Evolutionary conservation across 2,329 filamentous ascomycete genomes (phyloP), one percentile per base, ranked within the genome.

Genomic region (Sordariomycetes sp.): DNA sequence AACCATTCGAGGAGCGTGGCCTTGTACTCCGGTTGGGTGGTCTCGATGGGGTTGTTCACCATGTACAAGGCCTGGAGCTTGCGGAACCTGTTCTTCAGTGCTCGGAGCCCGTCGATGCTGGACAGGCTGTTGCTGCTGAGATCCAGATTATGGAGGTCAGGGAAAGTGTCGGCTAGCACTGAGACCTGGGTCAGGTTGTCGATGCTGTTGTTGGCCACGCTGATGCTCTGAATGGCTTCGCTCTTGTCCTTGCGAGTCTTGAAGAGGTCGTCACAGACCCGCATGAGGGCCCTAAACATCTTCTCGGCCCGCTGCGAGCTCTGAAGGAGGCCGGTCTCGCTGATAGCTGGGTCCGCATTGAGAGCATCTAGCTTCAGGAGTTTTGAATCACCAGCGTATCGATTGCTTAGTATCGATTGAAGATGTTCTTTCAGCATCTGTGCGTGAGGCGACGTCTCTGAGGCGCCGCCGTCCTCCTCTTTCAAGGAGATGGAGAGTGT

Each of bases 221-320:
- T 89, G 65, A 97, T 86, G 67, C 90, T 93, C 62, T 87, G 77
- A 54, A 99, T 87, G 4, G 87, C 87, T 53, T 91, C 86, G 55
- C 85, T 81, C 70, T 92, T 92, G 55, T 87, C 85, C 60, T 86
- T 78, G 14, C 80, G 68, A 2, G 81, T 86, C 63, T 87, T 85
- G 74, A 96, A 96, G 20, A 87, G 80, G 61, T 83, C 76, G 57
- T 95, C 86, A 69, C 89, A 91, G 53, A 97, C 85, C 60, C 83
- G 85, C 89, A 97, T 96, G 61, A 97, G 78, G 1, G 89, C 93
- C 57, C 89, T 89, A 73, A 97, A 97, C 61, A 96, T 89, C 70
- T 97, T 99, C 62, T 88, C 82, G 53, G 88, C 85, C 1, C 85
- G 86, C 3, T 86, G 83, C 60, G 80, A 82, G 60, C 76, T 83